Percentiles rank a stretch among this genome's conserved stretches.
Evolutionary conservation across 805 yeast species (phyloP).

Genomic region (Yarrowia porcina): DNA sequence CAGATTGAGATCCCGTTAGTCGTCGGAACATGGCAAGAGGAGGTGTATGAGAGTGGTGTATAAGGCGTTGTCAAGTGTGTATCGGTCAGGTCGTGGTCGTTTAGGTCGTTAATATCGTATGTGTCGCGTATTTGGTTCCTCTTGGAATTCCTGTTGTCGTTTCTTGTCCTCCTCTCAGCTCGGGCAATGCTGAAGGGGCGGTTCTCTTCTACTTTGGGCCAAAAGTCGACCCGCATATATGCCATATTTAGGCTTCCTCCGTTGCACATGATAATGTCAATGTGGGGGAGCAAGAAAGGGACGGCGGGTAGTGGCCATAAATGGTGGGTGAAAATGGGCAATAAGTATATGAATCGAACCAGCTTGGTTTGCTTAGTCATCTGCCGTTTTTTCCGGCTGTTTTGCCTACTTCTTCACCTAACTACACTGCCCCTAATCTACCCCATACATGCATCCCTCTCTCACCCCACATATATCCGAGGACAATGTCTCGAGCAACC

Average conservation of each 20-base stretch:
- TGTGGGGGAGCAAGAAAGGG: conserved; percentile 17
- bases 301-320: too few relatives aligned
- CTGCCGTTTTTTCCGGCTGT: too few relatives aligned
- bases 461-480: conserved; percentile 3
- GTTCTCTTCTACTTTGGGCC: too few relatives aligned
- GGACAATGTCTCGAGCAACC: background rate
- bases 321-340: background rate
- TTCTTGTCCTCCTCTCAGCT: background rate
- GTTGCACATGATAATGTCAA: conserved; percentile 11
- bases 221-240: background rate
- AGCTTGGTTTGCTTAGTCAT: background rate
- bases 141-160: too few relatives aligned
- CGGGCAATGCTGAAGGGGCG: too few relatives aligned
- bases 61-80: background rate
- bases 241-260: background rate
- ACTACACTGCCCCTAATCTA: too few relatives aligned
- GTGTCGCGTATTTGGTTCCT: too few relatives aligned
- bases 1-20: conserved; percentile 5
- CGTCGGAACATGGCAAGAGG: background rate
- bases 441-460: too few relatives aligned
- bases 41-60: background rate
- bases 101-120: too few relatives aligned
- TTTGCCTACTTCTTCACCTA: too few relatives aligned
- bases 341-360: background rate
- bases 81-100: too few relatives aligned